Evolutionary conservation across 768 basidiomycete genomes (phyloP), one percentile per base, ranked within the genome.

Genomic region (Pisolithus albus): DNA sequence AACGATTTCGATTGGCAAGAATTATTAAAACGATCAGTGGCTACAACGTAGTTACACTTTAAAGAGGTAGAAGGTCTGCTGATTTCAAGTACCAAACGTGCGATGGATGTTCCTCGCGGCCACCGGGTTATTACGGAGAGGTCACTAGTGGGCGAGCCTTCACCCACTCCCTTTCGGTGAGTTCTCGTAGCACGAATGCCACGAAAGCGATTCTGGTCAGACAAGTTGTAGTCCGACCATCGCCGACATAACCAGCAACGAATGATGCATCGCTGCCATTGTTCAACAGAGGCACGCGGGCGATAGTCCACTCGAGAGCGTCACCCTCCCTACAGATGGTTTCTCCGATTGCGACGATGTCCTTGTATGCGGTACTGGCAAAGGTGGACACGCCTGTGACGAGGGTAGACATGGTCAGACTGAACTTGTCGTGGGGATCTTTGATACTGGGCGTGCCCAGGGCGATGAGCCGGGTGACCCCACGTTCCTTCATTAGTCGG

Each of bases 1-100:
- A 72, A 77, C 36, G 75, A 84, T 47, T 97, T 96, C 70, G 78
- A 80, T 56, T 93, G 92, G 89, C 78, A 90, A 57, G 80, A 85
- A 43, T 67, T 96, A 60, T 61, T 96, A 52, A 77, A 82, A 63
- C 73, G 76, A 51, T 71, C 74, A 3, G 34, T 13, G 34, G 28
- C 60, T 37, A 28, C 58, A 10, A 18, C 40, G 6, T 66, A 64
- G 53, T 19, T 19, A 43, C 5, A 15, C 8, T 13, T 16, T 15
- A 11, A 8, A 1, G 19, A 10, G 23, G 19, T 4, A 34, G 13
- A 34, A 15, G 34, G 34, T 34, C 10, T 32, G 13, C 4, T 13
- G 34, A 15, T 5, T 26, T 15, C n/a, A 43, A 21, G 42, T 43
- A 26, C 11, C 1, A 13, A 30, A 30, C 30, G 30, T 30, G 30